phyloP scores from a whole-genome alignment of 345 rosid species.

The Murraya paniculata region DNA sequence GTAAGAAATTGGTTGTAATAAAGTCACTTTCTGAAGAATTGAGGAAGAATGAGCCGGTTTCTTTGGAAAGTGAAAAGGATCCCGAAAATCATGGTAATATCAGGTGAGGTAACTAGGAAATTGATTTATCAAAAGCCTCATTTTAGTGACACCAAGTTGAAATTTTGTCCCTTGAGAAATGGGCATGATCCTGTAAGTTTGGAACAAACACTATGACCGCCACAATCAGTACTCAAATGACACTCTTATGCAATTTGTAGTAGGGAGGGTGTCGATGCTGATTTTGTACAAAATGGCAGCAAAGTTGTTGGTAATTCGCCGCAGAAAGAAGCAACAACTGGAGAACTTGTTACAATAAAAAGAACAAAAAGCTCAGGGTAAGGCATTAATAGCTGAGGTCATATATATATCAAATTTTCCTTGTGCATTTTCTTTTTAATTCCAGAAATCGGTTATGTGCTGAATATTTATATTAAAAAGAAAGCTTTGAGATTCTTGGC shows the following conservation, averaged over 20 bases:
- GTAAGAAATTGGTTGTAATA: slow-evolving; percentile 27
- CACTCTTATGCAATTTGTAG: slow-evolving; percentile 5
- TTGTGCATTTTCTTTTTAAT: neutral
- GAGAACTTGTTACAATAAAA: slow-evolving; percentile 32
- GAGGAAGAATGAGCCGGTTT: slow-evolving; percentile 24
- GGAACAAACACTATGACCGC: neutral
- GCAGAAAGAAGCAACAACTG: slow-evolving; percentile 34
- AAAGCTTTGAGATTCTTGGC: neutral
- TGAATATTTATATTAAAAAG: neutral
- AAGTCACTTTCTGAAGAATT: slow-evolving; percentile 18
- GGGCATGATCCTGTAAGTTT: slow-evolving; percentile 1
- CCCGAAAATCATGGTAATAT: slow-evolving; percentile 23
- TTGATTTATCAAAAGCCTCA: neutral
- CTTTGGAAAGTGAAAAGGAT: slow-evolving; percentile 24
- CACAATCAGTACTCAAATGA: slow-evolving; percentile 2
- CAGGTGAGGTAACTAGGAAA: slow-evolving; percentile 32
- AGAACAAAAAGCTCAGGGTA: slow-evolving; percentile 33
- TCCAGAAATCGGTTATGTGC: neutral
- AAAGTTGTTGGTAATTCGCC: slow-evolving; percentile 32
- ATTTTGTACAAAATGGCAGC: slow-evolving; percentile 25
- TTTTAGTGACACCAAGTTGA: neutral
- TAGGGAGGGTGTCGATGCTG: slow-evolving; percentile 30
- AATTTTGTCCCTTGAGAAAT: neutral
- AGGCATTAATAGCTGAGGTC: slow-evolving; percentile 13
- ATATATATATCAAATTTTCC: neutral